Evolutionary conservation across 2,329 filamentous ascomycete species (phyloP), one percentile per base, ranked within the genome.

Genomic region (Juglanconis sp.): DNA sequence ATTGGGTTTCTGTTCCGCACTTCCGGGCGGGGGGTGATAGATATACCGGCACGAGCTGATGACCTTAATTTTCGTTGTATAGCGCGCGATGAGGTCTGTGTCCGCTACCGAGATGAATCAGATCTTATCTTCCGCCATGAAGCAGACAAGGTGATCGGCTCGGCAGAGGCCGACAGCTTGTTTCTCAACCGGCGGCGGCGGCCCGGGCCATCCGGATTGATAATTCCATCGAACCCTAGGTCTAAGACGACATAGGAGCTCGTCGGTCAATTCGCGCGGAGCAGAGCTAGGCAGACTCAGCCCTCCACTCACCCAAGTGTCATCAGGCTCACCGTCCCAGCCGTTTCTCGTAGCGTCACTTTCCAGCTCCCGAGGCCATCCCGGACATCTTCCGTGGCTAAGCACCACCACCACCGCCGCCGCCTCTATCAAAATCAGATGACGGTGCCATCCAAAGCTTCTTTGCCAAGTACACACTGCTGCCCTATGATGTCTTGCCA

Each of bases 391-490:
- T 5, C 65, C 68, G 9, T 73, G 68, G 71, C 61, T 70, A 3
- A 72, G 52, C 11, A 17, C 40, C 24, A 32, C 52, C 52, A 13
- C 40, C 24, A 1, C 40, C 31, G 17, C 36, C 52, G 24, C 52
- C 24, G 31, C 40, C 30, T 7, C 38, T 46, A 5, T 44, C 52
- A 17, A 17, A 4, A 15, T 17, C 30, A 4, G 69, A 74, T 57
- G 69, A 76, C 10, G 64, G 65, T 35, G 70, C 68, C 3, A 68
- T 72, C 5, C 61, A 68, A 17, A 46, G 57, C 0, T 77, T 77
- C 56, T 69, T 77, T 49, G 72, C 72, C n/a, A 75, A 72, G 50
- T 76, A 73, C 57, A 73, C 76, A 17, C 59, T 76, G 4, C 71
- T 74, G 35, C 75, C 75, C 2, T 35, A 46, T 13, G 52, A 54